A percentile compares a stretch with the other conserved stretches of the same genome.
phyloP scores from a whole-genome alignment of 495 filamentous ascomycete genomes.

The Penicillium silybi region DNA sequence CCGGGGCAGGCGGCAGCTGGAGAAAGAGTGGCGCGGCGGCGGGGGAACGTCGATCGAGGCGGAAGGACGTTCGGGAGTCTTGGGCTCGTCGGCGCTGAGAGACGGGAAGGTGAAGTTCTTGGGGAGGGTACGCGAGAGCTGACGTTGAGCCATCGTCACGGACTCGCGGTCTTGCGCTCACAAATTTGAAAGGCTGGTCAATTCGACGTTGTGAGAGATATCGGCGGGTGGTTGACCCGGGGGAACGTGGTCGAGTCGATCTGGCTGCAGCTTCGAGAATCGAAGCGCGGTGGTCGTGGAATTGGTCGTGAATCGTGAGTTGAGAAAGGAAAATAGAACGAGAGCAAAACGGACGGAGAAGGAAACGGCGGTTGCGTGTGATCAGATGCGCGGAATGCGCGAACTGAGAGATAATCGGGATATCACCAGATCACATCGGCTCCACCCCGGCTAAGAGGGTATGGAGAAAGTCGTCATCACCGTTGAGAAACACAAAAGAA shows the following conservation, averaged over 20 bases:
- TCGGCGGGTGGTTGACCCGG: neutral
- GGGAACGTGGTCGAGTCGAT: neutral
- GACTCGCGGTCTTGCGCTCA: constrained; percentile 6
- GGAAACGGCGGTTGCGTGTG: constrained; percentile 13
- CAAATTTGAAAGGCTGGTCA: constrained; percentile 10
- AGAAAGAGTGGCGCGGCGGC: constrained; percentile 47
- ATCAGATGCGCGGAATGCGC: constrained; percentile 27
- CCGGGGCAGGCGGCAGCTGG: constrained; percentile 45
- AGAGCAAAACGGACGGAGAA: constrained; percentile 26
- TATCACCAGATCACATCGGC: constrained; percentile 30
- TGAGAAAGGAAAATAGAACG: constrained; percentile 31
- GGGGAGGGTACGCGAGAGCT: constrained; percentile 61
- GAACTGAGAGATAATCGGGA: constrained; percentile 17
- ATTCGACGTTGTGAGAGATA: constrained; percentile 9
- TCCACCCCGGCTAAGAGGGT: constrained; percentile 23
- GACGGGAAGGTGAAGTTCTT: constrained; percentile 63
- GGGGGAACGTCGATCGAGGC: constrained; percentile 40
- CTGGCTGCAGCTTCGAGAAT: neutral
- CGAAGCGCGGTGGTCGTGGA: constrained; percentile 22
- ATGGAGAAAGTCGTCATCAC: constrained; percentile 20
- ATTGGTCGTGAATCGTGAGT: constrained; percentile 39
- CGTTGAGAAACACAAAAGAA: constrained; percentile 24
- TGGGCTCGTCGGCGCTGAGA: constrained; percentile 47
- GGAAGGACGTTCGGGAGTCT: constrained; percentile 53
- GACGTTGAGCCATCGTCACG: constrained; percentile 40